These are phyloP conservation scores for Rhodofomes roseus DNA, from an alignment of 1,284 basidiomycete genomes.

Conservation along the genomic window DNA sequence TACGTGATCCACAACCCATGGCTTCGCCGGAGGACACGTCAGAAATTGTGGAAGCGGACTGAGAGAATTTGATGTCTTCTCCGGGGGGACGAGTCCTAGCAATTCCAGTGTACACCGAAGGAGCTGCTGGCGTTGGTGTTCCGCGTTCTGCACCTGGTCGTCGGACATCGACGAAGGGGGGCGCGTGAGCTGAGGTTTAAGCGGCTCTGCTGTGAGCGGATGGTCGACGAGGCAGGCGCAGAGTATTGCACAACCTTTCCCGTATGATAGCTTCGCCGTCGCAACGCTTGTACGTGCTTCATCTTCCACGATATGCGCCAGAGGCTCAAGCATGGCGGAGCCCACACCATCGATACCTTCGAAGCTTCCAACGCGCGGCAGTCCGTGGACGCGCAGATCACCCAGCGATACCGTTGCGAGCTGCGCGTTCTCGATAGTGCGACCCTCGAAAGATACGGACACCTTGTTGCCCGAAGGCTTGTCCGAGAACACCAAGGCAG, in stretches of 20 bases:
- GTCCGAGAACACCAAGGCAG: constrained; percentile 16
- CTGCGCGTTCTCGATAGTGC: constrained; percentile 1
- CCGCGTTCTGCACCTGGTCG: constrained; percentile 32
- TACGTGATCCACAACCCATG: constrained; percentile 34
- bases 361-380: not conserved
- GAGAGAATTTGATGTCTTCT: constrained; percentile 14
- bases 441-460: constrained; percentile 6
- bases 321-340: constrained; percentile 25
- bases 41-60: constrained; percentile 54
- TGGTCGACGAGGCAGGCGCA: constrained; percentile 68
- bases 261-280: constrained; percentile 47
- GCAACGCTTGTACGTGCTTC: constrained; percentile 36
- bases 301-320: constrained; percentile 31
- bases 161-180: constrained; percentile 25
- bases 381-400: constrained; percentile 24
- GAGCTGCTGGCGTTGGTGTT: constrained; percentile 34
- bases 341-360: constrained; percentile 23
- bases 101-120: constrained; percentile 40
- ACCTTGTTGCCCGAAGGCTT: constrained; percentile 11
- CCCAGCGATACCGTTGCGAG: not conserved
- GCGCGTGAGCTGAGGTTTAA: constrained; percentile 32
- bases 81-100: constrained; percentile 46
- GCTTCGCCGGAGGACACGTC: constrained; percentile 35
- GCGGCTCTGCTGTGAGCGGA: constrained; percentile 42
- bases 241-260: constrained; percentile 54